Conservation (phyloP, 768 basidiomycete species). For the Termitomyces bulborhizus region DNA sequence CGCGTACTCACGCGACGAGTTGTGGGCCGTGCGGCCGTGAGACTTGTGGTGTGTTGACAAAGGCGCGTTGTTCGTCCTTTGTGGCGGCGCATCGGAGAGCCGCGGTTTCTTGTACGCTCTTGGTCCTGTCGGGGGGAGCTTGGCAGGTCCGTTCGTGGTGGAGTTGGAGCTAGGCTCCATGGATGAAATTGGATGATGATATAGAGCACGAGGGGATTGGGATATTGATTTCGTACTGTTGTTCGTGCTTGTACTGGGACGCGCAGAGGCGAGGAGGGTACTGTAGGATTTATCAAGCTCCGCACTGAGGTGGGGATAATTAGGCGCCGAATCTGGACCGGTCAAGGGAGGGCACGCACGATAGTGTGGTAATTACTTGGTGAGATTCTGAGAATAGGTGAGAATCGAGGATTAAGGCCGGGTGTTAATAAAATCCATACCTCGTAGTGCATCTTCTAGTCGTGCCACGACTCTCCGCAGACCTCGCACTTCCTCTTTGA, state of each 20-base stretch:
- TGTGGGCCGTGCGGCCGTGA: conserved; percentile 6
- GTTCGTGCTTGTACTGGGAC: conserved; percentile 29
- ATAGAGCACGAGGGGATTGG: conserved; percentile 41
- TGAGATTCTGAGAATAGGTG: conserved; percentile 58
- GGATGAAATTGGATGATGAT: conserved; percentile 29
- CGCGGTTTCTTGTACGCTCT: conserved; percentile 78
- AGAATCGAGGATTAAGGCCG: background rate
- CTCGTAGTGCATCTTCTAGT: conserved; percentile 72
- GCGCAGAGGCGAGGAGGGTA: conserved; percentile 41
- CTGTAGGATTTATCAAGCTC: conserved; percentile 78
- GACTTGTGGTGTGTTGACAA: conserved; percentile 17
- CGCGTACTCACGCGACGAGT: conserved; percentile 19
- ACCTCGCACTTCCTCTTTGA: conserved; percentile 77
- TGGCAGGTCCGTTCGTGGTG: conserved; percentile 27
- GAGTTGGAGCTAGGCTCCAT: conserved; percentile 10
- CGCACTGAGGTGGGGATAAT: conserved; percentile 24
- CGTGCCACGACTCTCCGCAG: conserved; percentile 61
- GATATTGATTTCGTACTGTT: conserved; percentile 32
- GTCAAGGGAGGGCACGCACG: conserved; percentile 44
- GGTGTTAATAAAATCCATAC: conserved; percentile 27
- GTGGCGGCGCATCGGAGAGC: conserved; percentile 44
- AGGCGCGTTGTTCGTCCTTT: background rate
- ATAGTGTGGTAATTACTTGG: conserved; percentile 58
- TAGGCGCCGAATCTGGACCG: conserved; percentile 11
- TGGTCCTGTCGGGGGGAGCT: conserved; percentile 71